Base-by-base conservation (phyloP, 345 rosid species). In the Excoecaria agallocha region DNA sequence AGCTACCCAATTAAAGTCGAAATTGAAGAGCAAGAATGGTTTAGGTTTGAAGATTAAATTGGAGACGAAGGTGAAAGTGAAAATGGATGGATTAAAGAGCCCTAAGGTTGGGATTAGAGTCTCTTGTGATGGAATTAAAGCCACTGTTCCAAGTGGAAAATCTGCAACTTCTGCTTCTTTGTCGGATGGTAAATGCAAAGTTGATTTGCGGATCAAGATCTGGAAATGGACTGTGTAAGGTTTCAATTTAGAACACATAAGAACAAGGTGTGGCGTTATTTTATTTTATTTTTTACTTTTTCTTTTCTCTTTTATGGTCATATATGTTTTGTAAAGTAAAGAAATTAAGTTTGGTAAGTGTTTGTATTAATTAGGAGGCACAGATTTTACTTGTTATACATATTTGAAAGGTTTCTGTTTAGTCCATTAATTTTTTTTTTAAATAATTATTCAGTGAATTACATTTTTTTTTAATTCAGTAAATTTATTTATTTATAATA, bases 181-280 rank as follows among this genome's bases (percentile, higher is more conserved):
- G 8, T 73, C 86, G 38, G 80, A 83, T 30, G 92, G 82, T 4
- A 87, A 85, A 60, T 94, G 98, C 81, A 87, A 90, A 87, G 96
- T 87, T 74, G 96, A 94, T 71, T 74, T 85, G 66, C 86, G 89
- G 76, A 61, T 92, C 81, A 94, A 89, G 92, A 86, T 94, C 84
- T 94, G 97, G 98, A 92, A 89, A 60, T 84, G 90, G 88, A 87
- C 88, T 63, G 82, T 94, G 57, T 79, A 16, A 11, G 22, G 11
- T 7, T 6, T 50, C 0, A 35, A 8, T 16, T 43, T 19, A 25
- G 37, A 64, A 37, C 17, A 5, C 1, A 43, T 4, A 43, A 54
- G 20, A 61, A 17, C 30, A 68, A n/a, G 64, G 76, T 48, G 56
- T 74, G 57, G 5, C 1, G 35, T 45, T 17, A n/a, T 61, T 60